Evolutionary conservation across 2,329 filamentous ascomycete species (phyloP).

Genomic region (Juglanconis juglandina): DNA sequence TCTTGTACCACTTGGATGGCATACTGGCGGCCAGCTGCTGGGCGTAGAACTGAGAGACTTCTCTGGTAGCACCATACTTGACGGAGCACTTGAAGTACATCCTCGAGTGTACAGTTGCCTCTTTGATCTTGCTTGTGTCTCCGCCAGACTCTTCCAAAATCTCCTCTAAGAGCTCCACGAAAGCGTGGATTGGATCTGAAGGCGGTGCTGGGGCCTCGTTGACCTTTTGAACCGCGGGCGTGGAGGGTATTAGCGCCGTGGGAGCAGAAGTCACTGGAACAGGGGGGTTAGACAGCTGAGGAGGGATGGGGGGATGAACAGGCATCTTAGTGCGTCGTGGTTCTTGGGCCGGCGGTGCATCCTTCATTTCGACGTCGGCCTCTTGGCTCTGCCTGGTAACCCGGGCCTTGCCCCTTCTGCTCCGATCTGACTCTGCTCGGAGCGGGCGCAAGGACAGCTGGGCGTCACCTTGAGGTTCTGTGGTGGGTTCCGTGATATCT

Average conservation of each 20-base stretch:
- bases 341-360: constrained; percentile 20
- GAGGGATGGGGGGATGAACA: constrained; percentile 2
- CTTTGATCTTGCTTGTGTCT: constrained; percentile 26
- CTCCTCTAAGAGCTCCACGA: constrained; percentile 23
- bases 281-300: not conserved
- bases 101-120: constrained; percentile 29
- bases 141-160: constrained; percentile 28
- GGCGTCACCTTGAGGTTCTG: constrained; percentile 16
- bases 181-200: constrained; percentile 14
- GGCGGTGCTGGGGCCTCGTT: constrained; percentile 8
- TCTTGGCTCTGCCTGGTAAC: constrained; percentile 23
- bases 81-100: constrained; percentile 41
- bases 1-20: constrained; percentile 30
- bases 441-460: constrained; percentile 10
- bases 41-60: constrained; percentile 45
- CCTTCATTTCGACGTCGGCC: constrained; percentile 26
- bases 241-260: not conserved
- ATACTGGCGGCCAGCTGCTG: constrained; percentile 35
- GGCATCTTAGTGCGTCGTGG: constrained; percentile 18
- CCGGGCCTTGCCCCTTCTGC: constrained; percentile 21
- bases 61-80: constrained; percentile 32
- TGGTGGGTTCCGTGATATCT: constrained; percentile 17
- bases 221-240: not conserved
- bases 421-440: constrained; percentile 12
- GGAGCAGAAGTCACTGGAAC: not conserved